A percentile compares a stretch with the other conserved stretches of the same genome.
Evolutionary conservation across 495 filamentous ascomycete species (phyloP).

Genomic region (Ramalina intermedia): DNA sequence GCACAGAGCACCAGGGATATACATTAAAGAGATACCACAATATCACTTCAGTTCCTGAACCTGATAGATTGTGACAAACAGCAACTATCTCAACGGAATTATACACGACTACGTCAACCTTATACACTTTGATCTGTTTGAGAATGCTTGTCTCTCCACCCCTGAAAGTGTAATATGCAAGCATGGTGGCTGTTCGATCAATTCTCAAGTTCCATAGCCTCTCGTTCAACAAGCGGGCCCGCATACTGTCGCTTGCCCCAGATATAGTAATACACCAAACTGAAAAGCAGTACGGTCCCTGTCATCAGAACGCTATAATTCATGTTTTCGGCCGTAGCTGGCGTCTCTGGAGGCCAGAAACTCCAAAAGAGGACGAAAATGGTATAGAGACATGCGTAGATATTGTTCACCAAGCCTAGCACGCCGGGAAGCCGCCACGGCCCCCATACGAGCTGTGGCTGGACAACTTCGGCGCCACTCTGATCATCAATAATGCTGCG

Average conservation of each 20-base stretch:
- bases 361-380: conserved; percentile 15
- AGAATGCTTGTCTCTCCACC: no score
- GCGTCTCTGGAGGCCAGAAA: conserved; percentile 34
- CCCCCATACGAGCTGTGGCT: conserved; percentile 5
- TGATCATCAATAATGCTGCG: background rate
- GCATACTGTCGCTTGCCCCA: conserved; percentile 3
- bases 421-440: conserved; percentile 34
- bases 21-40: no score
- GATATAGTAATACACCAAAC: conserved; percentile 32
- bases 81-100: no score
- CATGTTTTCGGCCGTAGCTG: conserved; percentile 29
- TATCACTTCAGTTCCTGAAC: no score
- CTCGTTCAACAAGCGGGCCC: conserved; percentile 9
- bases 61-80: no score
- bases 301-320: conserved; percentile 36
- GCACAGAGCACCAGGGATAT: no score
- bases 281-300: conserved; percentile 25
- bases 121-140: no score
- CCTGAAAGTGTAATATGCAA: no score
- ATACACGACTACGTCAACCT: no score
- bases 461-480: background rate
- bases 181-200: no score
- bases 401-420: conserved; percentile 33
- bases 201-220: background rate
- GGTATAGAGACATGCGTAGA: conserved; percentile 23